Percentiles rank a stretch among this genome's conserved stretches.
Evolutionary conservation across 345 rosid genomes (phyloP).

Genomic region (Isatis tinctoria): DNA sequence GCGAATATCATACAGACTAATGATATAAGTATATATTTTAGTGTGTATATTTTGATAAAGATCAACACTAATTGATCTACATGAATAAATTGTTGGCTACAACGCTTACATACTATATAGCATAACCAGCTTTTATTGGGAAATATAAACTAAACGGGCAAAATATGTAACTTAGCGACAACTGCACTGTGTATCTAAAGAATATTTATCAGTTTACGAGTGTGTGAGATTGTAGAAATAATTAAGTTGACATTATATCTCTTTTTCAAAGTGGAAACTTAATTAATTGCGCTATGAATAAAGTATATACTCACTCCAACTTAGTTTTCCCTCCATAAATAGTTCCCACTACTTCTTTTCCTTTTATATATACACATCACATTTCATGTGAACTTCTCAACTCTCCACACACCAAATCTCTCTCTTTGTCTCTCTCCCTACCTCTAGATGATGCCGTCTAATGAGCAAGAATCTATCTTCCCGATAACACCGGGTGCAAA

Average conservation of each 20-base stretch:
- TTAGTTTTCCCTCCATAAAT: conserved; percentile 18
- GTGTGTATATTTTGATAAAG: neutral
- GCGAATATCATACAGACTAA: neutral
- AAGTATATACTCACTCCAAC: conserved; percentile 15
- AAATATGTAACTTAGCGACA: neutral
- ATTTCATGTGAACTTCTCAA: conserved; percentile 31
- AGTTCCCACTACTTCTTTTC: conserved; percentile 28
- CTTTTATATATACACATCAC: conserved; percentile 27
- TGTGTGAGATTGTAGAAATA: neutral
- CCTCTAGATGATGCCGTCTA: conserved; percentile 59
- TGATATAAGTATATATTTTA: neutral
- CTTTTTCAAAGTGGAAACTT: neutral
- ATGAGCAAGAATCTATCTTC: conserved; percentile 37
- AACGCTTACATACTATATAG: neutral
- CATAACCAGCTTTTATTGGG: neutral
- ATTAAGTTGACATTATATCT: neutral
- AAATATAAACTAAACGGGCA: neutral
- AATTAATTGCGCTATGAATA: neutral
- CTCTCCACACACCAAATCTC: conserved; percentile 27
- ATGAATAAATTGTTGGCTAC: neutral
- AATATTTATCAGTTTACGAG: neutral
- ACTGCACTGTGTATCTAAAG: neutral
- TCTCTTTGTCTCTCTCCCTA: neutral
- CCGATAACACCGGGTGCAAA: conserved; percentile 22
- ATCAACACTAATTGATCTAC: neutral